Base-by-base conservation (phyloP, 2,329 filamentous ascomycete species). In the Bipolaris victoriae region DNA sequence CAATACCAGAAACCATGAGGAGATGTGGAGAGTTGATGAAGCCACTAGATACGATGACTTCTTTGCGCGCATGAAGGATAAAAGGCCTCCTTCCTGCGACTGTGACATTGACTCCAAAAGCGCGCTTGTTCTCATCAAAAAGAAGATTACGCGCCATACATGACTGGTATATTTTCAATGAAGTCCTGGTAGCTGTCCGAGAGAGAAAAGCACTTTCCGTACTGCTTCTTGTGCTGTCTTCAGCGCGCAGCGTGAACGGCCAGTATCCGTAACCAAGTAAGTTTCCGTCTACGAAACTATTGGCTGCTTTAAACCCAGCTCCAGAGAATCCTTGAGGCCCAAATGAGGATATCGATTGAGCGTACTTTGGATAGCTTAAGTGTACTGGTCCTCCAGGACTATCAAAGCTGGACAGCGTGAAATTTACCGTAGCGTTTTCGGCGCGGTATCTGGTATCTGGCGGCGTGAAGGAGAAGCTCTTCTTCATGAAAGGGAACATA, bases 401-500 rank as follows among this genome's bases (percentile, higher is more conserved):
- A 7, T 61, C 37, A 13, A 58, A 58, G 5, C 50, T 49, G 16
- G 55, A 54, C 4, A 61, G 33, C 3, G 50, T 58, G n/a, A 46
- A 61, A 20, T 59, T 59, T 7, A 57, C 49, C 13, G 36, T 54
- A 20, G 43, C 43, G 7, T 49, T 61, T 44, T 52, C 46, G 18
- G 44, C 47, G 11, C 60, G 57, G n/a, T 49, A 54, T 11, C 36
- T 41, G 22, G 31, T 11, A 9, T 70, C 49, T 4, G 73, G 71
- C 5, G 58, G 47, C 3, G 66, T 72, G 44, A 74, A 71, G 20
- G 60, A 65, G 22, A 72, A 64, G 24, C 63, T 67, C 50, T 69
- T 70, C 37, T 66, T 56, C 52, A 71, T 71, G 40, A 65, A 73
- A 3, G 64, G 64, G 10, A 62, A 49, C 16, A 72, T 52, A 22